Percentiles rank a stretch among this genome's conserved stretches.
phyloP scores from a whole-genome alignment of 176 grass and related monocot species.

The Juncus effusus region DNA sequence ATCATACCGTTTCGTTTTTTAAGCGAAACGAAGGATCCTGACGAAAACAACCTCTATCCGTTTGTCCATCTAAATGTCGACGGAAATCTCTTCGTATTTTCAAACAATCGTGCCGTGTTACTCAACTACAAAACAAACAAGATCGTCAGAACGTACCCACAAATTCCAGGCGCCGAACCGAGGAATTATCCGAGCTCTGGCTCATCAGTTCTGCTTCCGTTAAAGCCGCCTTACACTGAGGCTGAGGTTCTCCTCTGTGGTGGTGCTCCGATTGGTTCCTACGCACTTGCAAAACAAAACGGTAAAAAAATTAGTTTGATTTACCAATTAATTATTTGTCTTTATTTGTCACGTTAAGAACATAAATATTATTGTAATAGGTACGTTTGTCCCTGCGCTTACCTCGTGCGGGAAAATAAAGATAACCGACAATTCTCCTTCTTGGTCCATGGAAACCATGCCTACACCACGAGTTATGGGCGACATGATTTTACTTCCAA shows the following conservation, averaged over 20 bases:
- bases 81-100: conserved; percentile 80
- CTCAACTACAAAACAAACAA: conserved; percentile 56
- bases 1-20: conserved; percentile 39
- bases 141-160: conserved; percentile 49
- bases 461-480: conserved; percentile 78
- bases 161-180: conserved; percentile 47
- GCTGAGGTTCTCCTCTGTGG: conserved; percentile 82
- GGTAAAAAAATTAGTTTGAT: neutral
- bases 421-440: conserved; percentile 55
- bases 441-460: conserved; percentile 72
- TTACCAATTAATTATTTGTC: neutral
- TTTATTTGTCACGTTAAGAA: neutral
- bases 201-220: conserved; percentile 61
- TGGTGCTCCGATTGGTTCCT: conserved; percentile 56
- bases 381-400: conserved; percentile 32
- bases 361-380: conserved; percentile 3
- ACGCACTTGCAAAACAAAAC: conserved; percentile 28
- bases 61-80: conserved; percentile 80
- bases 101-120: conserved; percentile 68
- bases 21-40: conserved; percentile 40
- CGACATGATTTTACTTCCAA: conserved; percentile 73
- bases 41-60: conserved; percentile 82
- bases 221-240: conserved; percentile 48
- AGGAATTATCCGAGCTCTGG: conserved; percentile 82
- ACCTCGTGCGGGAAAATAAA: conserved; percentile 69